Conservation (phyloP, 768 basidiomycete species). For the Pholiota microspora region DNA sequence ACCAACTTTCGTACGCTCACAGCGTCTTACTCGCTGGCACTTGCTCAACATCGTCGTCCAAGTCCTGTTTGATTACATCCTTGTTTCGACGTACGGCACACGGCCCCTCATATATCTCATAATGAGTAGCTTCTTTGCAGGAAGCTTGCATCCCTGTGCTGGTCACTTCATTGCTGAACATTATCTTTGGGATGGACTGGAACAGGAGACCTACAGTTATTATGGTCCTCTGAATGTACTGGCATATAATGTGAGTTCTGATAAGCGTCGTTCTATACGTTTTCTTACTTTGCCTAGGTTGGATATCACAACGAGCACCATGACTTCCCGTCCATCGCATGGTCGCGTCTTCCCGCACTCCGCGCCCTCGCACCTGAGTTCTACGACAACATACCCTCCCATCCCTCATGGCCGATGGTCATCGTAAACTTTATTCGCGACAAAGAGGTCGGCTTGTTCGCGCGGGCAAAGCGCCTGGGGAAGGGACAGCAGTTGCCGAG, state of each 20-base stretch:
- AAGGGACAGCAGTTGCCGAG: constrained; percentile 26
- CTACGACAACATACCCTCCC: constrained; percentile 84
- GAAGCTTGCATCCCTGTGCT: constrained; percentile 92
- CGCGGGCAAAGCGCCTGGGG: constrained; percentile 74
- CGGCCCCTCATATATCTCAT: constrained; percentile 76
- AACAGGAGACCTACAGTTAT: constrained; percentile 96
- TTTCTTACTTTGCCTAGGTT: constrained; percentile 49
- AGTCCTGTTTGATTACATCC: constrained; percentile 66
- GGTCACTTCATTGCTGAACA: constrained; percentile 99
- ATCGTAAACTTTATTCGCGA: constrained; percentile 93
- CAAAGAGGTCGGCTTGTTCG: constrained; percentile 83
- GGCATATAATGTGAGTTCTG: constrained; percentile 81
- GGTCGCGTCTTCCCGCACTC: constrained; percentile 89
- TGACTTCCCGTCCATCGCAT: constrained; percentile 95
- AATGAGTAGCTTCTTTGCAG: constrained; percentile 92
- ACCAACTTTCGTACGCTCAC: constrained; percentile 87
- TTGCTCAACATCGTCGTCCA: constrained; percentile 70
- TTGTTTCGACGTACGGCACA: constrained; percentile 46
- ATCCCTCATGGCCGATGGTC: constrained; percentile 94
- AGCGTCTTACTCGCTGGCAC: constrained; percentile 84
- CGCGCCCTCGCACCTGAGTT: constrained; percentile 86
- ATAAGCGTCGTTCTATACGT: background rate
- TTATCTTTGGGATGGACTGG: constrained; percentile 88
- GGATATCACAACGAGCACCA: constrained; percentile 99
- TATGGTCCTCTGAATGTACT: constrained; percentile 89